phyloP scores from a whole-genome alignment of 805 yeast genomes.

The Nakazawaea ambrosiae region DNA sequence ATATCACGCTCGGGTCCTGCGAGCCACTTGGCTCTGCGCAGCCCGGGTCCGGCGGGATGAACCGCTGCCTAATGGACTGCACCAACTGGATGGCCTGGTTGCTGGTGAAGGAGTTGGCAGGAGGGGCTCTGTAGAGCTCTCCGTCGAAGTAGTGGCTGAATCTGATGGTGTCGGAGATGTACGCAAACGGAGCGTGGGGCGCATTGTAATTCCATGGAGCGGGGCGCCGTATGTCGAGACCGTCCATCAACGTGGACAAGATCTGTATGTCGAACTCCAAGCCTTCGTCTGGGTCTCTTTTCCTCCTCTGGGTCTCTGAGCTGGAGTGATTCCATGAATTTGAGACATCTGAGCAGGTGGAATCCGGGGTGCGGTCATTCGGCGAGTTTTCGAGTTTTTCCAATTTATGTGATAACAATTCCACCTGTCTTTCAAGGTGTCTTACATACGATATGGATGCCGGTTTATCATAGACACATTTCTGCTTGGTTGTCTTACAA shows the following conservation, averaged over 20 bases:
- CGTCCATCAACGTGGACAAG: slow-evolving; percentile 1
- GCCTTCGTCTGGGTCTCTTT: slow-evolving; percentile 5
- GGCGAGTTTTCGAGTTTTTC: background rate
- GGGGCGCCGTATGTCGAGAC: background rate
- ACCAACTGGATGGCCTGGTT: background rate
- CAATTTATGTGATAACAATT: background rate
- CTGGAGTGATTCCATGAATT: background rate
- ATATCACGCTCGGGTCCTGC: no score
- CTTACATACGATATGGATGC: slow-evolving; percentile 17
- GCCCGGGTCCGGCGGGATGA: no score
- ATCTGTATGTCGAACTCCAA: slow-evolving; percentile 6
- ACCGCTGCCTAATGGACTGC: background rate
- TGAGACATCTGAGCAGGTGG: background rate
- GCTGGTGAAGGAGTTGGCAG: background rate
- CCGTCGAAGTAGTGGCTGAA: slow-evolving; percentile 7
- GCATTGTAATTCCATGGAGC: background rate
- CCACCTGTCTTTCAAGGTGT: slow-evolving; percentile 13
- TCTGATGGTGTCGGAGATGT: slow-evolving; percentile 5
- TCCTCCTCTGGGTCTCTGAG: background rate
- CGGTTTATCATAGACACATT: slow-evolving; percentile 16
- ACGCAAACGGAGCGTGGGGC: slow-evolving; percentile 3
- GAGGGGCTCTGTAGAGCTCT: background rate
- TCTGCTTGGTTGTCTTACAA: slow-evolving; percentile 12
- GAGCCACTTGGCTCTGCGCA: no score
- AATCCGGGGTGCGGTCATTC: background rate